Evolutionary conservation across 371 early-diverging fungal species (phyloP).

Genomic region (Zychaea mexicana): DNA sequence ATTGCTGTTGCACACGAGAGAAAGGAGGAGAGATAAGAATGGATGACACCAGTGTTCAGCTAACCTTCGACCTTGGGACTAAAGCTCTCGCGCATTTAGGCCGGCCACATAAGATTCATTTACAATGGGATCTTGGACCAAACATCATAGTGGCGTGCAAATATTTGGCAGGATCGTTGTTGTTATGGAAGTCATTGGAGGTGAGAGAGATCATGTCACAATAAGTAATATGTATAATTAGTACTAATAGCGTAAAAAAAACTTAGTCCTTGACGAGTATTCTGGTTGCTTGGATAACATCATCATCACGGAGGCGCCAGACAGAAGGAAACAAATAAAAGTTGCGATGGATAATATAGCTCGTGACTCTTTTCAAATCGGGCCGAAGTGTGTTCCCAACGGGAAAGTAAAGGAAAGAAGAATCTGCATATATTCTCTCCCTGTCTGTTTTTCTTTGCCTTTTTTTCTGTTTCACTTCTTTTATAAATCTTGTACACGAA

Average conservation of each 20-base stretch:
- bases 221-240: neutral
- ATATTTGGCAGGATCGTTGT: slow-evolving; percentile 15
- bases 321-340: neutral
- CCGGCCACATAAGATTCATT: slow-evolving; percentile 4
- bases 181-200: slow-evolving; percentile 15
- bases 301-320: neutral
- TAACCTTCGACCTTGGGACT: slow-evolving; percentile 18
- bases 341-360: too few relatives aligned
- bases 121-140: slow-evolving; percentile 21
- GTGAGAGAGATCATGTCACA: neutral
- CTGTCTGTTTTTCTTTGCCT: slow-evolving; percentile 5
- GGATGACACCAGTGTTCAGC: slow-evolving; percentile 22
- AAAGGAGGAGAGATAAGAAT: neutral
- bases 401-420: too few relatives aligned
- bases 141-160: slow-evolving; percentile 13
- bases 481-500: neutral
- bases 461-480: slow-evolving; percentile 9
- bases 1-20: neutral
- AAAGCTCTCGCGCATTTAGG: slow-evolving; percentile 9
- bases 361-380: neutral
- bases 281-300: neutral
- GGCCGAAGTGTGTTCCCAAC: too few relatives aligned
- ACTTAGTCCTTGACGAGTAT: neutral
- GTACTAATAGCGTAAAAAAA: neutral
- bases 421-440: too few relatives aligned